Evolutionary conservation across 306 rosid genomes (phyloP).

Genomic region (Ochetophila trinervis): DNA sequence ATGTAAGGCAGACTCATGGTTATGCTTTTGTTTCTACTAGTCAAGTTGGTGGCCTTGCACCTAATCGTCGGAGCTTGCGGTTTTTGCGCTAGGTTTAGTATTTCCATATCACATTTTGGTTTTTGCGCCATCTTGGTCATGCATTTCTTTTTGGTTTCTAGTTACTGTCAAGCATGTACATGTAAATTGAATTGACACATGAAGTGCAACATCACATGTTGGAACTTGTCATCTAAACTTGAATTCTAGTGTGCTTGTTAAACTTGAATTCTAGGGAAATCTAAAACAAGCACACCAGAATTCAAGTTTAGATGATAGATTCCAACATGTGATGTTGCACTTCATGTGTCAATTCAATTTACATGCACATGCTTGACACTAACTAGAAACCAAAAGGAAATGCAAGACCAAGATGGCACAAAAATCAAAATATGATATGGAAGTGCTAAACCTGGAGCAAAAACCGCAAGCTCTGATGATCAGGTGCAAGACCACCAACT

Average conservation of each 20-base stretch:
- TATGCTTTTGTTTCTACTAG: constrained; percentile 85
- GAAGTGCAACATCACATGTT: not conserved
- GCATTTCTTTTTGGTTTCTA: not conserved
- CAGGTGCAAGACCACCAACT: constrained; percentile 91
- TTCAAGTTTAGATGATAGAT: not conserved
- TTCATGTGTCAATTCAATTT: not conserved
- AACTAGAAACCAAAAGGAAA: constrained; percentile 2
- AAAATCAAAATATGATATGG: no score
- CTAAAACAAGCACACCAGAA: not conserved
- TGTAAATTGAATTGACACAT: not conserved
- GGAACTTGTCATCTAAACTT: not conserved
- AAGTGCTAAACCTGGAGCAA: constrained; percentile 70
- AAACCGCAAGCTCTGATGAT: constrained; percentile 72
- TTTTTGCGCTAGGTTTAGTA: constrained; percentile 80
- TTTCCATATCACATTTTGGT: constrained; percentile 16
- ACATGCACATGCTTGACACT: no score
- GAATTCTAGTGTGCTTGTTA: not conserved
- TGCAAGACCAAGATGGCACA: no score
- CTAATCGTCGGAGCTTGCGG: constrained; percentile 74
- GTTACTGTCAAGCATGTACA: no score
- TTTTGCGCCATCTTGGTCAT: no score
- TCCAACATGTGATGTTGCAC: not conserved
- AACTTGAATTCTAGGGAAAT: not conserved
- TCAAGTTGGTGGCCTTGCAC: constrained; percentile 91
- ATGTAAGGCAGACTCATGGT: constrained; percentile 76